A percentile compares a stretch with the other conserved stretches of the same genome.
phyloP scores from a whole-genome alignment of 148 eudicot genomes.

The Chenopodium formosanum region DNA sequence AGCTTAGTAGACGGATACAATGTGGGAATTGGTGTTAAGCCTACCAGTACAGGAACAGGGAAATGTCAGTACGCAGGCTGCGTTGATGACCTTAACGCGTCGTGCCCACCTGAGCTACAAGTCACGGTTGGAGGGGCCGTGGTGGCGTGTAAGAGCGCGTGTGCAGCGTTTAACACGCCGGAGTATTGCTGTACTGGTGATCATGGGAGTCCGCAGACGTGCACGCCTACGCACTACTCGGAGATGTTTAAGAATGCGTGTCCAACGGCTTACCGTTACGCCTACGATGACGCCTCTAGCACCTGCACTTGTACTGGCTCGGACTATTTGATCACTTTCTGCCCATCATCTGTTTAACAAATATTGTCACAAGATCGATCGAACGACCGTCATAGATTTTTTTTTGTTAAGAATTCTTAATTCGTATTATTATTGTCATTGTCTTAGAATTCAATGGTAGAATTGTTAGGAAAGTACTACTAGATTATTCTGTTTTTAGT shows the following conservation, averaged over 20 bases:
- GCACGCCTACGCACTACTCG: slow-evolving; percentile 63
- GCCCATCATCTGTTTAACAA: slow-evolving; percentile 37
- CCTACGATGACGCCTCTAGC: slow-evolving; percentile 80
- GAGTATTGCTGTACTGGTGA: slow-evolving; percentile 78
- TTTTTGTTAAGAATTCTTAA: not conserved
- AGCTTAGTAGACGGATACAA: slow-evolving; percentile 91
- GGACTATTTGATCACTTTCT: slow-evolving; percentile 72
- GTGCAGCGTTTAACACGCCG: slow-evolving; percentile 52
- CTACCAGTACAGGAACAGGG: slow-evolving; percentile 46
- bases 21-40: slow-evolving; percentile 52
- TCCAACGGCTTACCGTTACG: slow-evolving; percentile 79
- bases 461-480: too few species aligned
- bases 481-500: too few species aligned
- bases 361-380: not conserved
- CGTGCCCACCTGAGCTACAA: slow-evolving; percentile 59
- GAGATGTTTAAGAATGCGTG: slow-evolving; percentile 72
- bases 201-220: slow-evolving; percentile 48
- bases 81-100: slow-evolving; percentile 46
- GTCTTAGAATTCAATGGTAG: not conserved
- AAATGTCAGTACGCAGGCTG: slow-evolving; percentile 73
- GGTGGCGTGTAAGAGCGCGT: slow-evolving; percentile 75
- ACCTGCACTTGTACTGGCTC: slow-evolving; percentile 75
- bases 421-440: too few species aligned
- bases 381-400: not conserved
- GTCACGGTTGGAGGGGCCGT: slow-evolving; percentile 27